phyloP scores from a whole-genome alignment of 2,329 filamentous ascomycete genomes.

The Capronia americana region DNA sequence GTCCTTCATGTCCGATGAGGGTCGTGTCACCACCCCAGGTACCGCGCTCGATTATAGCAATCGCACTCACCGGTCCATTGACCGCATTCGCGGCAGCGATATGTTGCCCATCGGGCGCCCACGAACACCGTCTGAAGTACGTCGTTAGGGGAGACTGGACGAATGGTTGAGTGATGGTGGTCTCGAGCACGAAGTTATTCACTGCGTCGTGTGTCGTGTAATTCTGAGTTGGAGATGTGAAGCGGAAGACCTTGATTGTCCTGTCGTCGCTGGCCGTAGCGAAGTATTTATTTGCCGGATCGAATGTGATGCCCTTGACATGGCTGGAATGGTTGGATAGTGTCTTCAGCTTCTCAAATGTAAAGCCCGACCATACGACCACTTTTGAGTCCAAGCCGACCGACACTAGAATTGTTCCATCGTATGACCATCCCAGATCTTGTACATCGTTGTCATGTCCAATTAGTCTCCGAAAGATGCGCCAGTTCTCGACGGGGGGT shows the following conservation, averaged over 20 bases:
- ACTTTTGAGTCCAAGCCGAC: conserved; percentile 97
- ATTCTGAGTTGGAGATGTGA: conserved; percentile 87
- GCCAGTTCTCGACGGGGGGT: conserved; percentile 96
- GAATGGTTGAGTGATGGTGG: conserved; percentile 88
- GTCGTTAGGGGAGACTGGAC: conserved; percentile 91
- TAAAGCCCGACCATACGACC: conserved; percentile 97
- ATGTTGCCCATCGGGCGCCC: conserved; percentile 96
- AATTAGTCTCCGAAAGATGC: conserved; percentile 88
- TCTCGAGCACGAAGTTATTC: conserved; percentile 94
- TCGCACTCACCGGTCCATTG: conserved; percentile 95
- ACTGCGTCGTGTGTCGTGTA: conserved; percentile 93
- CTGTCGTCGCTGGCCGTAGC: conserved; percentile 97
- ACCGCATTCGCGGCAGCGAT: conserved; percentile 97
- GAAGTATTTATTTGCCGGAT: conserved; percentile 99
- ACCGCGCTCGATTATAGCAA: conserved; percentile 91
- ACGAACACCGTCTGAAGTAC: conserved; percentile 94
- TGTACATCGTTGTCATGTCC: conserved; percentile 99
- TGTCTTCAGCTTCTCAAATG: conserved; percentile 97
- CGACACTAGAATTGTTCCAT: conserved; percentile 93
- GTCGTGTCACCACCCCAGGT: conserved; percentile 97
- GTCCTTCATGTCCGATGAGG: conserved; percentile 93
- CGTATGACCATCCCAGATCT: conserved; percentile 94
- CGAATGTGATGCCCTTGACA: conserved; percentile 98
- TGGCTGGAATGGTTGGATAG: conserved; percentile 93
- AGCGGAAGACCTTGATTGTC: conserved; percentile 95